phyloP scores from a whole-genome alignment of 352 stramenopile species.

The Thraustotheca clavata region DNA sequence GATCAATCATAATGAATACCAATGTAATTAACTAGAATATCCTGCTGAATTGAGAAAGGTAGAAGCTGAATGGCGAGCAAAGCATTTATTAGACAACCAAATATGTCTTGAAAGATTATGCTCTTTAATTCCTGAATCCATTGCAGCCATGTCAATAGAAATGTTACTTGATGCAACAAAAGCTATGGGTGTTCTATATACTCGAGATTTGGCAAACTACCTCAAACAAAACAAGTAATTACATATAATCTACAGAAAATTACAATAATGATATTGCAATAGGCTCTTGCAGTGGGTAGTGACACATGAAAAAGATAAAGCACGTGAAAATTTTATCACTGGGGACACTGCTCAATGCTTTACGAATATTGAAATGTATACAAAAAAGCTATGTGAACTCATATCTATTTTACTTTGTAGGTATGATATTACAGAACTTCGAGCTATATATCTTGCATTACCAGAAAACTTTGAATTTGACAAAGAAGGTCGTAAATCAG shows the following conservation, averaged over 20 bases:
- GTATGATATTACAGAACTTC: conserved; percentile 53
- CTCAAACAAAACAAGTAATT: conserved; percentile 64
- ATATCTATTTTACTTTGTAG: not conserved
- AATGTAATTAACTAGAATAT: conserved; percentile 29
- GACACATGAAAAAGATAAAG: conserved; percentile 59
- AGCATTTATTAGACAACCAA: conserved; percentile 33
- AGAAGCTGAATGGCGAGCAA: conserved; percentile 37
- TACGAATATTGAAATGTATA: conserved; percentile 46
- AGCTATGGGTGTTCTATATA: conserved; percentile 38
- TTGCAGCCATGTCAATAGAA: conserved; percentile 51
- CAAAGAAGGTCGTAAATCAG: conserved; percentile 56
- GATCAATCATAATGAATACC: not conserved
- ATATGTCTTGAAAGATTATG: conserved; percentile 36
- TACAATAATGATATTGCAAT: not conserved
- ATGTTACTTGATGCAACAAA: conserved; percentile 36
- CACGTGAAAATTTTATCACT: conserved; percentile 59
- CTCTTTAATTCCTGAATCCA: conserved; percentile 40
- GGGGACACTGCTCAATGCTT: conserved; percentile 52
- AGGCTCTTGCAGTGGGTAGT: conserved; percentile 66
- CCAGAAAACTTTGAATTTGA: conserved; percentile 62
- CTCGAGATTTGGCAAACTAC: conserved; percentile 63
- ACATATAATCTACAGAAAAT: not conserved
- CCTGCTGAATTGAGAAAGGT: conserved; percentile 38
- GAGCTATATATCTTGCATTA: conserved; percentile 39
- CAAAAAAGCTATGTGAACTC: not conserved